These are phyloP conservation scores for Eucalyptus paniculata DNA, from an alignment of 345 rosid species.

Conservation along the genomic window DNA sequence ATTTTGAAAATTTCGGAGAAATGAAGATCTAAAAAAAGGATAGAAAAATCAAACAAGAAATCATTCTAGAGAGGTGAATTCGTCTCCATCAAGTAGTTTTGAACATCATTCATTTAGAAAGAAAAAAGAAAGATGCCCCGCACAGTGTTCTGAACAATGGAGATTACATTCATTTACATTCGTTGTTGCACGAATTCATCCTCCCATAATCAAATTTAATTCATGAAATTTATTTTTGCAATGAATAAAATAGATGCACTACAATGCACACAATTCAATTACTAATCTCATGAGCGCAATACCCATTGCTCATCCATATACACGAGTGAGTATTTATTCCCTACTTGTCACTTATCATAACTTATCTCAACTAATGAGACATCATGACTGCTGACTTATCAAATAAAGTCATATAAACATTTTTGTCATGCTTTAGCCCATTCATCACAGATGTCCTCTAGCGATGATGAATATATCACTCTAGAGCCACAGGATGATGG, in stretches of 20 bases:
- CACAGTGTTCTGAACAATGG: no score
- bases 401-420: background rate
- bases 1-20: no score
- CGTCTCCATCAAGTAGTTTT: no score
- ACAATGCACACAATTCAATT: background rate
- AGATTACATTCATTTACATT: no score
- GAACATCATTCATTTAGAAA: no score
- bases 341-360: fast-evolving
- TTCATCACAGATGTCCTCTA: background rate
- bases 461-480: background rate
- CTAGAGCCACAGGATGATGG: background rate
- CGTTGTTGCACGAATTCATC: no score
- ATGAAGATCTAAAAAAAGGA: no score
- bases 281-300: background rate
- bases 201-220: no score
- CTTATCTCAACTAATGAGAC: background rate
- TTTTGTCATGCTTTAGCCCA: no score
- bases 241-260: background rate
- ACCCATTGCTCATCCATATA: background rate
- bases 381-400: fast-evolving
- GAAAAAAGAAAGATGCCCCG: no score
- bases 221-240: background rate
- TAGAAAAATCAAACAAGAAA: no score
- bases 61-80: no score
- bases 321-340: background rate